A percentile compares a stretch with the other conserved stretches of the same genome.
These are phyloP conservation scores for Cercophora samala DNA, from an alignment of 495 filamentous ascomycete species.

Conservation along the genomic window DNA sequence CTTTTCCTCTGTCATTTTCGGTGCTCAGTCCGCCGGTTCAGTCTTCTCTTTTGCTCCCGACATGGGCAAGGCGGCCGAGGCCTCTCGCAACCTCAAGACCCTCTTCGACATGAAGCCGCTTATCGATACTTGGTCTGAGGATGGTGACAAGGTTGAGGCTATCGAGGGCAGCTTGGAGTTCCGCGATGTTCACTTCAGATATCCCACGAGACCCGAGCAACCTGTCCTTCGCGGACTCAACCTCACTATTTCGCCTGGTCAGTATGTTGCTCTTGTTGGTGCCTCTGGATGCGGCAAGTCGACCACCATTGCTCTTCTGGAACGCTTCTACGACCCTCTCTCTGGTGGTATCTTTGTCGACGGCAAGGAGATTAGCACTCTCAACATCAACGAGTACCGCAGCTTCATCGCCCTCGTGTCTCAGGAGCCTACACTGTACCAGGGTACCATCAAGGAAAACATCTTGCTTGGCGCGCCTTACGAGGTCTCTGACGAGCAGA, in stretches of 20 bases:
- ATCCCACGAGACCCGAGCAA: constrained; percentile 56
- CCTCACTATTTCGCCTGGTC: constrained; percentile 60
- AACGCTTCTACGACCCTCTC: constrained; percentile 63
- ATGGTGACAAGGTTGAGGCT: constrained; percentile 57
- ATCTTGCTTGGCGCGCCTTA: constrained; percentile 52
- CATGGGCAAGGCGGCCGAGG: constrained; percentile 39
- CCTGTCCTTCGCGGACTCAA: constrained; percentile 54
- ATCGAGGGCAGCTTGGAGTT: constrained; percentile 58
- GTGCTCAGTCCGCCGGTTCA: constrained; percentile 40
- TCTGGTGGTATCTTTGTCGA: constrained; percentile 58
- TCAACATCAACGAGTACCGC: constrained; percentile 55
- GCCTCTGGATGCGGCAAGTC: constrained; percentile 74
- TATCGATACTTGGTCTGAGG: constrained; percentile 63
- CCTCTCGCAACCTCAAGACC: constrained; percentile 36
- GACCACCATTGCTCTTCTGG: constrained; percentile 65
- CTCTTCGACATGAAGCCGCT: constrained; percentile 39
- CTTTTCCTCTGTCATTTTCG: constrained; percentile 53
- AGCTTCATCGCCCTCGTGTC: constrained; percentile 58
- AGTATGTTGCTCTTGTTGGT: constrained; percentile 70
- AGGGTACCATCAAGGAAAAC: constrained; percentile 59
- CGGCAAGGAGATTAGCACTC: constrained; percentile 48
- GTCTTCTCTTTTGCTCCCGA: constrained; percentile 41
- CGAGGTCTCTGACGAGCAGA: constrained; percentile 48
- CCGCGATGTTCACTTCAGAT: constrained; percentile 59
- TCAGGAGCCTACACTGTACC: constrained; percentile 60